These are phyloP conservation scores for Meyerozyma smithsonii DNA, from an alignment of 1,139 yeast species.

Conservation along the genomic window DNA sequence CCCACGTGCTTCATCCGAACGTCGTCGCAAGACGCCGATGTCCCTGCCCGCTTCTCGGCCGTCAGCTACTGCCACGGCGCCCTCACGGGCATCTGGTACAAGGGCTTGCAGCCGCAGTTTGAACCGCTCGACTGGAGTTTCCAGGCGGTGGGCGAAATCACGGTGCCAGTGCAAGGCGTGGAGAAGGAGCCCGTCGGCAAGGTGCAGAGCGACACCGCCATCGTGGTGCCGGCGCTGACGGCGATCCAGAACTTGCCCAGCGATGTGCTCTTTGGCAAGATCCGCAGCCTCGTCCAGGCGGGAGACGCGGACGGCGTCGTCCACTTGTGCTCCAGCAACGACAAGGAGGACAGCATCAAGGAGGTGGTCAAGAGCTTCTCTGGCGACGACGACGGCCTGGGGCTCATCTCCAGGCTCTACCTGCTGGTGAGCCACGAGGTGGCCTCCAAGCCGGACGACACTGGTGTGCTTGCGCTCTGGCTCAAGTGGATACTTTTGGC, in stretches of 20 bases:
- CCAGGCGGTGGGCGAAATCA: slow-evolving; percentile 13
- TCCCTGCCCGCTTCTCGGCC: slow-evolving; percentile 11
- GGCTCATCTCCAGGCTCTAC: slow-evolving; percentile 25
- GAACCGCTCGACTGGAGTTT: slow-evolving; percentile 17
- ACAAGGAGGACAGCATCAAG: slow-evolving; percentile 31
- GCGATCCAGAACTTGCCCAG: slow-evolving; percentile 19
- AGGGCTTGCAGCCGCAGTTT: slow-evolving; percentile 26
- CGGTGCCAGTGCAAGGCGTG: slow-evolving; percentile 14
- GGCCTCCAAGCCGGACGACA: slow-evolving; percentile 29
- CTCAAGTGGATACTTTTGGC: slow-evolving; percentile 45
- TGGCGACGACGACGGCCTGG: slow-evolving; percentile 13
- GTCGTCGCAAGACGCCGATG: slow-evolving; percentile 4
- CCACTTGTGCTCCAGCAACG: slow-evolving; percentile 31
- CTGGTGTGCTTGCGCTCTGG: slow-evolving; percentile 38
- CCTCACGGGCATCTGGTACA: slow-evolving; percentile 33
- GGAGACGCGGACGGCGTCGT: slow-evolving; percentile 12
- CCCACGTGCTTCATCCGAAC: slow-evolving; percentile 10
- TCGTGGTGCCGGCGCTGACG: slow-evolving; percentile 10
- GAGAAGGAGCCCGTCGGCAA: slow-evolving; percentile 9
- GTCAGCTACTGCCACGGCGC: slow-evolving; percentile 9
- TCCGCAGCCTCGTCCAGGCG: slow-evolving; percentile 3
- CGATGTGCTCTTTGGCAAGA: slow-evolving; percentile 17
- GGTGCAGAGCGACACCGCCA: slow-evolving; percentile 7
- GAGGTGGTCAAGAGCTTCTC: slow-evolving; percentile 25
- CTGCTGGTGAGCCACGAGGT: slow-evolving; percentile 29